Conservation (phyloP, 208 protist genomes). For the Trypanosoma cruzi region DNA sequence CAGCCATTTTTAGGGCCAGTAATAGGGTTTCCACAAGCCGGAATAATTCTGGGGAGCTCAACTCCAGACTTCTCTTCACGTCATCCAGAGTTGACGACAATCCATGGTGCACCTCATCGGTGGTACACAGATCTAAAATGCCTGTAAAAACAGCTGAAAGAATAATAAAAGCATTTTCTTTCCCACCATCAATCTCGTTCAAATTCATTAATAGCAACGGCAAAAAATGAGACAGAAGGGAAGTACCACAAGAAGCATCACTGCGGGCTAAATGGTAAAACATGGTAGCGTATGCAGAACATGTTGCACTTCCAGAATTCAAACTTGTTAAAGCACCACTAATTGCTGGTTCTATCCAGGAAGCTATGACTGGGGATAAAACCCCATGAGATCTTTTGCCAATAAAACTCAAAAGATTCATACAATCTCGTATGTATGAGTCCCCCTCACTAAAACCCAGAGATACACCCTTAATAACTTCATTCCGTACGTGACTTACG, state of each 20-base stretch:
- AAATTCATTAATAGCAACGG: constrained; percentile 19
- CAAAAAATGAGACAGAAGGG: constrained; percentile 18
- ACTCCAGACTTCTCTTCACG: constrained; percentile 24
- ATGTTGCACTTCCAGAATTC: constrained; percentile 23
- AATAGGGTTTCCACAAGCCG: constrained; percentile 13
- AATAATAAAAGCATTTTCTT: constrained; percentile 27
- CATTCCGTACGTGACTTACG: constrained; percentile 54
- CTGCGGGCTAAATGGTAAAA: constrained; percentile 45
- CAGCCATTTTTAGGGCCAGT: not conserved
- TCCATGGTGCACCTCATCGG: not conserved
- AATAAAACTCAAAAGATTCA: constrained; percentile 33
- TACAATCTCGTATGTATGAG: constrained; percentile 32
- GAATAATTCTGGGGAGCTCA: constrained; percentile 9
- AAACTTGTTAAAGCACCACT: constrained; percentile 32
- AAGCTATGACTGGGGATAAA: constrained; percentile 3
- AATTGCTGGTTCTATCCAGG: constrained; percentile 33
- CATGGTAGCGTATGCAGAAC: constrained; percentile 75
- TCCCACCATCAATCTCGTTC: constrained; percentile 1
- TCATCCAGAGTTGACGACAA: not conserved
- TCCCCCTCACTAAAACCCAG: constrained; percentile 33
- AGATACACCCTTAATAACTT: constrained; percentile 59
- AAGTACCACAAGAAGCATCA: constrained; percentile 18
- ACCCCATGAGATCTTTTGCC: constrained; percentile 16
- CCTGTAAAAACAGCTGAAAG: constrained; percentile 25
- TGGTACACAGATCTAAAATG: constrained; percentile 22